phyloP scores from a whole-genome alignment of 164 flowering plant species.

The Echeveria elegans region DNA sequence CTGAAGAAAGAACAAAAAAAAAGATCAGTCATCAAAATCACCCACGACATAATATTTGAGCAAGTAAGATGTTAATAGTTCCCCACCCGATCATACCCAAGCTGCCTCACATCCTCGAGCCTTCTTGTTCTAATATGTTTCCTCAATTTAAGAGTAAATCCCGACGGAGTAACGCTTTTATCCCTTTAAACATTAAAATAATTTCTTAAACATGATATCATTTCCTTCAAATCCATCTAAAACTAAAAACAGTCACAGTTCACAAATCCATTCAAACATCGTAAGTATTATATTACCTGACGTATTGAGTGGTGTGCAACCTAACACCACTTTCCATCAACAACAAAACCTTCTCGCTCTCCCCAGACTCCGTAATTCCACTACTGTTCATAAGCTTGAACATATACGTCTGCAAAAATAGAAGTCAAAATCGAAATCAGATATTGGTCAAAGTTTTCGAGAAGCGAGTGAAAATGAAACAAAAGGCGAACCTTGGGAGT shows the following conservation, averaged over 20 bases:
- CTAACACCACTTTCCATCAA: conserved; percentile 96
- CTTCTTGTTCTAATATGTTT: conserved; percentile 93
- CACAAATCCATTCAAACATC: not conserved
- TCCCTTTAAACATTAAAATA: conserved; percentile 41
- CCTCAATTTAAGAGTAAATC: conserved; percentile 85
- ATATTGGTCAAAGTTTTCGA: too few relatives aligned
- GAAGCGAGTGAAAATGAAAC: too few relatives aligned
- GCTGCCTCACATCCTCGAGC: conserved; percentile 96
- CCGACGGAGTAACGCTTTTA: conserved; percentile 91
- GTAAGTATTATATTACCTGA: conserved; percentile 45
- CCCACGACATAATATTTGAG: too few relatives aligned
- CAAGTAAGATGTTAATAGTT: not conserved
- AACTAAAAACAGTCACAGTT: too few relatives aligned
- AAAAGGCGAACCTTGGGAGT: conserved; percentile 62
- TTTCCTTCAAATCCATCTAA: not conserved
- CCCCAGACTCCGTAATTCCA: conserved; percentile 91
- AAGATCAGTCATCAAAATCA: too few relatives aligned
- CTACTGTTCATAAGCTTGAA: conserved; percentile 96
- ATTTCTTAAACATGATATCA: not conserved
- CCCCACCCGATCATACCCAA: conserved; percentile 91
- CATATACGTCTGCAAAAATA: conserved; percentile 60
- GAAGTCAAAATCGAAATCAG: not conserved
- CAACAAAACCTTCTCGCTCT: conserved; percentile 86
- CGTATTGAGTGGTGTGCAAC: conserved; percentile 83
- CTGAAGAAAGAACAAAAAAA: too few relatives aligned